These are phyloP conservation scores for Zygotorulaspora sp. DNA, from an alignment of 805 yeast genomes.

Conservation along the genomic window DNA sequence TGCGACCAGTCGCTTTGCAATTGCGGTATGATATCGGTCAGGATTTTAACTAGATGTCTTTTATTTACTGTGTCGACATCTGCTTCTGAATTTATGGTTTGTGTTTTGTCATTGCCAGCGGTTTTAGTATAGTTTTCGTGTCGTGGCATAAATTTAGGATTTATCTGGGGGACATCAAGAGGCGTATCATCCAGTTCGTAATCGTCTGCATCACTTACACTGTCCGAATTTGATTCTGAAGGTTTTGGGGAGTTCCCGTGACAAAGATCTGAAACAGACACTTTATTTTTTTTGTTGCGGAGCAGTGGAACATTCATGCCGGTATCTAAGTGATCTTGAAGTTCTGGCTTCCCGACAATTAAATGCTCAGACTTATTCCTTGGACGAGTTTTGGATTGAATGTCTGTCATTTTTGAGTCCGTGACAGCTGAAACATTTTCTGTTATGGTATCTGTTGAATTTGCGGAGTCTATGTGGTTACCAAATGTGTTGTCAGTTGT, in stretches of 20 bases:
- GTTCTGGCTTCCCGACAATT: background rate
- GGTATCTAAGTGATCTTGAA: background rate
- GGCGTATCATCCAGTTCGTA: slow-evolving; percentile 25
- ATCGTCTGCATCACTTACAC: slow-evolving; percentile 3
- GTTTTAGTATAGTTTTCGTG: background rate
- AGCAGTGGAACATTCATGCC: background rate
- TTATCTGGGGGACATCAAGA: slow-evolving; percentile 26
- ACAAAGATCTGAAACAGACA: background rate
- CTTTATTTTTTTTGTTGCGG: background rate
- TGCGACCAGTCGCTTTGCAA: slow-evolving; percentile 10
- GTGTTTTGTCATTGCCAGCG: background rate
- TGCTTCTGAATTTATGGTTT: no score
- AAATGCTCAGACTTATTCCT: background rate
- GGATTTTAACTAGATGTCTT: slow-evolving; percentile 22
- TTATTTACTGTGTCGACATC: no score
- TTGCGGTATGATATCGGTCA: slow-evolving; percentile 21
- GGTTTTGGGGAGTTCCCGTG: background rate
- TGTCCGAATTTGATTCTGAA: background rate
- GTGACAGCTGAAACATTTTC: background rate
- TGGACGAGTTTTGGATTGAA: background rate
- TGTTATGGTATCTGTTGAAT: background rate
- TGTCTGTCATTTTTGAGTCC: background rate
- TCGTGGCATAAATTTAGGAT: slow-evolving; percentile 11
- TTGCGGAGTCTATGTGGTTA: slow-evolving; percentile 7
- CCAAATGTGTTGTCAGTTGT: slow-evolving; percentile 17